Conservation (phyloP, 2,329 filamentous ascomycete species). For the Stachybotrys elegans region DNA sequence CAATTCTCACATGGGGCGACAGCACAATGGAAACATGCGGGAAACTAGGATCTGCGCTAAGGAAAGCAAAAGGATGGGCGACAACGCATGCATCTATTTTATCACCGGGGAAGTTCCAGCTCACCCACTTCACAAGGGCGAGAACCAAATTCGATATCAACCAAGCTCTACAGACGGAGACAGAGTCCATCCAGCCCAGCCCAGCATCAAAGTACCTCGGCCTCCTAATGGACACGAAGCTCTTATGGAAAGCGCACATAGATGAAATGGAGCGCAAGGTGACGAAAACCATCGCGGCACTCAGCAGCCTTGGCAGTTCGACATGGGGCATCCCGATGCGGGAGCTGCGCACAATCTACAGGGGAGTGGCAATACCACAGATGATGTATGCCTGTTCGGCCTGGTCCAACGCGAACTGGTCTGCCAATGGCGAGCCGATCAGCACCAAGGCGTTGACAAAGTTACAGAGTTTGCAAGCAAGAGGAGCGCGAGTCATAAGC, state of each 20-base stretch:
- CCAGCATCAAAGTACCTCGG: neutral
- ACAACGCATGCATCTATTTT: neutral
- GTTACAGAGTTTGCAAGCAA: conserved; percentile 3
- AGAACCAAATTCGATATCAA: neutral
- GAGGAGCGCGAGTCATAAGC: conserved; percentile 2
- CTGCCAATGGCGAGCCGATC: neutral
- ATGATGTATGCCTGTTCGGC: conserved; percentile 3
- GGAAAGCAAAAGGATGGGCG: neutral
- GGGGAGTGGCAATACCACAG: conserved; percentile 2
- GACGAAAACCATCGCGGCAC: neutral
- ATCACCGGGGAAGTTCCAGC: neutral
- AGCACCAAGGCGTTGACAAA: conserved; percentile 1
- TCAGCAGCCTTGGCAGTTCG: conserved; percentile 3
- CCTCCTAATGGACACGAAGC: neutral
- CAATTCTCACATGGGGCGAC: neutral
- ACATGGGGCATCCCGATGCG: neutral
- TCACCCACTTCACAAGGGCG: neutral
- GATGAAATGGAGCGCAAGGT: neutral
- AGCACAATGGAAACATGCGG: neutral
- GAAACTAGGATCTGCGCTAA: neutral
- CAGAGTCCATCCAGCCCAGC: neutral
- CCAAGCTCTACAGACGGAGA: neutral
- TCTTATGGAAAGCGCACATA: neutral
- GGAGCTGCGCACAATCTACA: neutral
- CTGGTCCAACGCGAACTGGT: conserved; percentile 1